These are phyloP conservation scores for Obelidium mucronatum DNA, from an alignment of 192 early-diverging fungal species.

Conservation along the genomic window DNA sequence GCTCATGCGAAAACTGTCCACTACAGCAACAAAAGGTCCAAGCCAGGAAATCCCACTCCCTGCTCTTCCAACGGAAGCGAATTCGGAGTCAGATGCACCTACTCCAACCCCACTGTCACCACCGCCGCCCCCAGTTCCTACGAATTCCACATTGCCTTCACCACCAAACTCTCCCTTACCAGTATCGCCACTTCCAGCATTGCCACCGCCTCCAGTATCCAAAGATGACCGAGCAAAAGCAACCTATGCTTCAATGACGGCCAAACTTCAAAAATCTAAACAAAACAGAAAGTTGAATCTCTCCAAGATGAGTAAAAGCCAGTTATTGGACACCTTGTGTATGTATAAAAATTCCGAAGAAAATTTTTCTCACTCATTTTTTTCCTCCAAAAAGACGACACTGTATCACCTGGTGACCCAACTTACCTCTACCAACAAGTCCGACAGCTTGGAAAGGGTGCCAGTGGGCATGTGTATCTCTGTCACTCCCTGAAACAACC, in stretches of 20 bases:
- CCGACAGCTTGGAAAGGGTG: slow-evolving; percentile 96
- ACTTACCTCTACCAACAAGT: slow-evolving; percentile 87
- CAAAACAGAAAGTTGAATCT: slow-evolving; percentile 72
- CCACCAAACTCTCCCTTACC: neutral
- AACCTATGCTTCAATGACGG: slow-evolving; percentile 28
- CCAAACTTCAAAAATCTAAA: slow-evolving; percentile 37
- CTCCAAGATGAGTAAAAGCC: slow-evolving; percentile 86
- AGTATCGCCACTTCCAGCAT: neutral
- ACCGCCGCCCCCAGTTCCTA: no score
- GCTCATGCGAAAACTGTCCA: no score
- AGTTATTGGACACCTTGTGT: slow-evolving; percentile 91
- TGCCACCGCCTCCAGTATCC: neutral
- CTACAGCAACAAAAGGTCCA: no score
- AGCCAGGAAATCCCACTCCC: no score
- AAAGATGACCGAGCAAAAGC: slow-evolving; percentile 9
- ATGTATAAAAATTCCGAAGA: slow-evolving; percentile 9
- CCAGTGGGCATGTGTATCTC: slow-evolving; percentile 91
- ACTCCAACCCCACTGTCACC: no score
- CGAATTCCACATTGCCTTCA: no score
- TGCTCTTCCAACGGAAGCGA: no score
- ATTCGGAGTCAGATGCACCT: no score
- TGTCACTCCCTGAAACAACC: slow-evolving; percentile 68
- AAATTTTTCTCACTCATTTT: no score
- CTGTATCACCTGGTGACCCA: slow-evolving; percentile 94
- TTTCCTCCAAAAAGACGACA: slow-evolving; percentile 53